Evolutionary conservation across 139 green algal genomes (phyloP).

Genomic region (Chlorella sp.): DNA sequence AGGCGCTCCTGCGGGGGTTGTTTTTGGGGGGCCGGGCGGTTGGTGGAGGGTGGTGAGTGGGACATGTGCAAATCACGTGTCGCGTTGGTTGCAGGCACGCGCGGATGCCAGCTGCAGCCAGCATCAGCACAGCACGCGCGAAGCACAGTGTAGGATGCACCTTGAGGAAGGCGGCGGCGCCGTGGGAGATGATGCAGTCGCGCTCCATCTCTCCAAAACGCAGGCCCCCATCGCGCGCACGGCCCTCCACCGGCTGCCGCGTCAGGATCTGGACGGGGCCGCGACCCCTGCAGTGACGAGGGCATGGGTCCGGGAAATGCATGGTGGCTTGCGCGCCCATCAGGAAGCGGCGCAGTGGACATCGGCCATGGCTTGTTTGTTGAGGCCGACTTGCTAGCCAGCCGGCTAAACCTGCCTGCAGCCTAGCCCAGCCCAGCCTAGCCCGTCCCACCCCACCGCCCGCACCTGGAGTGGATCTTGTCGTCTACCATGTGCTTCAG

Average conservation of each 20-base stretch:
- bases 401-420: no score
- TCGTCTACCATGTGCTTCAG: conserved; percentile 99
- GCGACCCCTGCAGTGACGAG: background rate
- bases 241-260: conserved; percentile 95
- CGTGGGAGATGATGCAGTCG: conserved; percentile 97
- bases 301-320: no score
- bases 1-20: conserved; percentile 85
- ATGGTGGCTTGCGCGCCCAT: no score
- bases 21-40: no score
- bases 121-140: no score
- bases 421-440: no score
- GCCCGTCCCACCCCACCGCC: conserved; percentile 78
- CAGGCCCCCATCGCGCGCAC: conserved; percentile 94
- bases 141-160: no score
- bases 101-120: no score
- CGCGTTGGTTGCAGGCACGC: background rate
- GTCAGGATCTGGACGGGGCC: conserved; percentile 86
- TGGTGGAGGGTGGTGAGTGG: no score
- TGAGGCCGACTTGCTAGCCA: no score
- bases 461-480: conserved; percentile 93
- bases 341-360: conserved; percentile 54
- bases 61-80: no score
- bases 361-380: conserved; percentile 99
- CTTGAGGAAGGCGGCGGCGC: conserved; percentile 84
- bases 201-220: conserved; percentile 99